phyloP scores from a whole-genome alignment of 257 asterid genomes.

The Solanum etuberosum region DNA sequence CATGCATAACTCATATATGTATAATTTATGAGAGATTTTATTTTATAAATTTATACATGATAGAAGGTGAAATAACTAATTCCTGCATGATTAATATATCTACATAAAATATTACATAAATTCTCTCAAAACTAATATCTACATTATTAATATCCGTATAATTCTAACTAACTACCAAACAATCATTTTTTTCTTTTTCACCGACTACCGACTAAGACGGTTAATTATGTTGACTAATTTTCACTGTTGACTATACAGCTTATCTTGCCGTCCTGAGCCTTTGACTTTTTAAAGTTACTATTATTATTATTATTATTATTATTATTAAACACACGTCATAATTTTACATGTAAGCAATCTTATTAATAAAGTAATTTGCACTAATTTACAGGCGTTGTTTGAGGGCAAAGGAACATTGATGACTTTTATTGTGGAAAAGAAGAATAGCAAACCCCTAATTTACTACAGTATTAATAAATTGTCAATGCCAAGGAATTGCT shows the following conservation, averaged over 20 bases:
- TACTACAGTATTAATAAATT: background rate
- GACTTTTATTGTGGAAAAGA: background rate
- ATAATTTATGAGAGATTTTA: no score
- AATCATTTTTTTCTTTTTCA: background rate
- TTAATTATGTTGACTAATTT: background rate
- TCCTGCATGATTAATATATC: no score
- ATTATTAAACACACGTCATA: conserved; percentile 12
- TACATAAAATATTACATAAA: no score
- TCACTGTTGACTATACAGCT: conserved; percentile 14
- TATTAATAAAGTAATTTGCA: background rate
- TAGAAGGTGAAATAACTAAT: background rate
- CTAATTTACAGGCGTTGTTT: conserved; percentile 24
- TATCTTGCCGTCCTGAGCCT: background rate
- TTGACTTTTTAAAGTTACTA: conserved; percentile 17
- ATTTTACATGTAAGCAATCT: conserved; percentile 3
- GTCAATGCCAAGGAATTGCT: background rate
- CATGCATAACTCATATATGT: no score
- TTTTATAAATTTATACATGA: background rate
- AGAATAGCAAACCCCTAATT: background rate
- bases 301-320: background rate
- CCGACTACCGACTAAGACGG: conserved; percentile 4
- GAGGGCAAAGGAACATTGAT: conserved; percentile 26
- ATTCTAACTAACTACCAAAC: background rate
- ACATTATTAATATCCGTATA: background rate
- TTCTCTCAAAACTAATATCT: no score